These are phyloP conservation scores for Psilocybe cyanescens DNA, from an alignment of 768 basidiomycete species.

Conservation along the genomic window DNA sequence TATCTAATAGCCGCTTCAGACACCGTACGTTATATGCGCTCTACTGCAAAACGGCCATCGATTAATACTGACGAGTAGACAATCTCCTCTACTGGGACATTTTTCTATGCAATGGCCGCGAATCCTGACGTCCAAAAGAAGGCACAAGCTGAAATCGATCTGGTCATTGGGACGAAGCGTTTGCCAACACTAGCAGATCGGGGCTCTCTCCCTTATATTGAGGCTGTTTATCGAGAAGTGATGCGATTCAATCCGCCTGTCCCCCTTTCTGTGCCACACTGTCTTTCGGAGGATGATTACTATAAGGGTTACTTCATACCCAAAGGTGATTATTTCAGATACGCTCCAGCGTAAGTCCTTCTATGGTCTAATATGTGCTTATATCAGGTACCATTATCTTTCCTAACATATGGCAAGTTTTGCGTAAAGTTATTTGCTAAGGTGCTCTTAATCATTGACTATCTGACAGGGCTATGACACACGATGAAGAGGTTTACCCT, in stretches of 20 bases:
- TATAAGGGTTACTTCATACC: conserved; percentile 26
- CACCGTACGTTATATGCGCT: neutral
- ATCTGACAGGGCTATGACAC: conserved; percentile 18
- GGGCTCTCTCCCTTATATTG: conserved; percentile 26
- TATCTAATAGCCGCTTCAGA: conserved; percentile 7
- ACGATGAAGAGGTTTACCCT: conserved; percentile 20
- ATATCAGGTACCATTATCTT: neutral
- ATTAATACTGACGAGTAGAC: neutral
- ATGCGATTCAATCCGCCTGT: conserved; percentile 13
- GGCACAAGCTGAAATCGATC: conserved; percentile 36
- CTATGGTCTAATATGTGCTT: neutral
- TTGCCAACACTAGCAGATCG: conserved; percentile 31
- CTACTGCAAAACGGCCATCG: neutral
- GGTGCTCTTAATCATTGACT: neutral
- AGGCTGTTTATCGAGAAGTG: conserved; percentile 17
- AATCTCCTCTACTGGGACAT: conserved; percentile 9
- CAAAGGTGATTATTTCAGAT: conserved; percentile 6
- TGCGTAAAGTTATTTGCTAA: neutral
- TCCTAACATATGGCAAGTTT: neutral
- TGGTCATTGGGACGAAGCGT: conserved; percentile 28
- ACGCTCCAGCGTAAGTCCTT: no score
- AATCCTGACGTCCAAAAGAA: conserved; percentile 32
- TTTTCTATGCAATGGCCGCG: conserved; percentile 31
- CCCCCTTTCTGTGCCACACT: conserved; percentile 22
- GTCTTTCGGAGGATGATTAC: conserved; percentile 25